Percentiles rank a stretch among this genome's conserved stretches.
Evolutionary conservation across 768 basidiomycete species (phyloP).

Genomic region (Macrolepiota fuliginosa): DNA sequence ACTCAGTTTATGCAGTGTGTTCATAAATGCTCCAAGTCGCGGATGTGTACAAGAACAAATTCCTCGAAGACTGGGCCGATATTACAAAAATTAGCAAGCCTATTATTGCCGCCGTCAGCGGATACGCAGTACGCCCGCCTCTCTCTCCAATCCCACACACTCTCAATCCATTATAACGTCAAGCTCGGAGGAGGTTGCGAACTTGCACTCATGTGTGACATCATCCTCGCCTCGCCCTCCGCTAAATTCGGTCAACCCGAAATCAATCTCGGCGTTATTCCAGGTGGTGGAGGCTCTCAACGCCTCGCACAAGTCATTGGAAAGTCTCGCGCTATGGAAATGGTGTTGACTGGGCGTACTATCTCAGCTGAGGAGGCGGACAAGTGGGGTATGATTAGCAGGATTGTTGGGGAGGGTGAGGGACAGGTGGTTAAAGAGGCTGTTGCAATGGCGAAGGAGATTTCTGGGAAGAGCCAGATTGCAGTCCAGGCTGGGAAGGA

Average conservation of each 20-base stretch:
- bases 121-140: conserved; percentile 69
- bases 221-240: conserved; percentile 86
- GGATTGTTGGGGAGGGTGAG: conserved; percentile 74
- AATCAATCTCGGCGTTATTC: conserved; percentile 93
- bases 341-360: conserved; percentile 84
- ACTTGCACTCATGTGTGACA: conserved; percentile 94
- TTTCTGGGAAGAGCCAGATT: conserved; percentile 80
- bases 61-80: conserved; percentile 81
- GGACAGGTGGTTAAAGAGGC: conserved; percentile 87
- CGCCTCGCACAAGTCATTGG: conserved; percentile 83
- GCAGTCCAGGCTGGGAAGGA: conserved; percentile 90
- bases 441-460: conserved; percentile 70
- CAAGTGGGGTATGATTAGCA: conserved; percentile 83
- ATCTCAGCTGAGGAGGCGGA: conserved; percentile 82
- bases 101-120: conserved; percentile 94
- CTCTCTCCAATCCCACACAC: neutral
- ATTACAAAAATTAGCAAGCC: conserved; percentile 81
- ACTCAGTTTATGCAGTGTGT: neutral
- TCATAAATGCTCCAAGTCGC: conserved; percentile 46
- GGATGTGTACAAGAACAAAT: conserved; percentile 85
- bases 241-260: conserved; percentile 97
- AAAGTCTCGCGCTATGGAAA: conserved; percentile 93
- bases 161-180: neutral
- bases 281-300: conserved; percentile 93
- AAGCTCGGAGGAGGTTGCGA: conserved; percentile 95